Evolutionary conservation across 352 stramenopile genomes (phyloP).

Genomic region (Phytophthora meadii): DNA sequence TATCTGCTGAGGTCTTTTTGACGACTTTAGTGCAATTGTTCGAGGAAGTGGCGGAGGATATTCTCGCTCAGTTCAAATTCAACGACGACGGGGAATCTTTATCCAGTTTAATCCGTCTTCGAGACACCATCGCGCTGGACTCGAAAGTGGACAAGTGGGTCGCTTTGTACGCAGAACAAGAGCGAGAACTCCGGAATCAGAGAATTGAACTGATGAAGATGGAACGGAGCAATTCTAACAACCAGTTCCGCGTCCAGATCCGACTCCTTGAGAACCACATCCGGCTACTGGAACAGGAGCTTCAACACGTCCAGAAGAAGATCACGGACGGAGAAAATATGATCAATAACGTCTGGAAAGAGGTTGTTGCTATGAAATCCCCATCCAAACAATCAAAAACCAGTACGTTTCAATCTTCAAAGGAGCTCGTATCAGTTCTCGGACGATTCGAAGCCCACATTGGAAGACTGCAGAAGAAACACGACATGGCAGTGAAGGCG

Average conservation of each 20-base stretch:
- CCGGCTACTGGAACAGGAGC: constrained; percentile 62
- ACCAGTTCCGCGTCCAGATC: constrained; percentile 63
- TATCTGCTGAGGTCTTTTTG: constrained; percentile 55
- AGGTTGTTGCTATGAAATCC: constrained; percentile 44
- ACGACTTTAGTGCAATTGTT: constrained; percentile 54
- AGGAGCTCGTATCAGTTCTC: constrained; percentile 64
- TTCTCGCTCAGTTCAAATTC: constrained; percentile 83
- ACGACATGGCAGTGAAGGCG: constrained; percentile 67
- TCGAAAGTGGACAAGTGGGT: constrained; percentile 59
- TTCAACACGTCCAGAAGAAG: constrained; percentile 62
- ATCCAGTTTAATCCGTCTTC: constrained; percentile 66
- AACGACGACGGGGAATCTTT: constrained; percentile 84
- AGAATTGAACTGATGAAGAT: constrained; percentile 72
- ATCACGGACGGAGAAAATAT: constrained; percentile 54
- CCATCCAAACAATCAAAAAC: constrained; percentile 7
- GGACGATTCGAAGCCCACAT: constrained; percentile 66
- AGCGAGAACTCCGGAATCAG: constrained; percentile 56
- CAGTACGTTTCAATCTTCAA: constrained; percentile 11
- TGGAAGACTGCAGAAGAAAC: constrained; percentile 55
- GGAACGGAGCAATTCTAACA: constrained; percentile 55
- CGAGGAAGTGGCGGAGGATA: constrained; percentile 67
- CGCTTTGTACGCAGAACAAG: constrained; percentile 51
- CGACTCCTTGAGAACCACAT: constrained; percentile 69
- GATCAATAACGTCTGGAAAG: constrained; percentile 69
- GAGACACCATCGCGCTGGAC: constrained; percentile 74